Evolutionary conservation across 192 early-diverging fungal genomes (phyloP).

Genomic region (Coemansia aciculifera): DNA sequence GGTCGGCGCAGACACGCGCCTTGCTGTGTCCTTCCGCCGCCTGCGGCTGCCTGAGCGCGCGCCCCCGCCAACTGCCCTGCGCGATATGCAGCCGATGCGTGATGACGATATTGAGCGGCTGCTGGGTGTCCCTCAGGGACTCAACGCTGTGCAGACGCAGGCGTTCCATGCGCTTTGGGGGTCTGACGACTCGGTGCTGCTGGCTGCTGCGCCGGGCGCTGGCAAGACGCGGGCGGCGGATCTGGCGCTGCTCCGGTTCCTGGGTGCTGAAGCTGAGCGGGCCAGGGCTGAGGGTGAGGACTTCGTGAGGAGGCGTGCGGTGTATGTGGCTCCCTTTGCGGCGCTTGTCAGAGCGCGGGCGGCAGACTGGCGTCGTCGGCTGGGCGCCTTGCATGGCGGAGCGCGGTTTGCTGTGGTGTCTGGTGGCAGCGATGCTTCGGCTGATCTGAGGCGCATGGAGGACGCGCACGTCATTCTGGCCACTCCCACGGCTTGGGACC

Average conservation of each 20-base stretch:
- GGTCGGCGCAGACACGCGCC: constrained; percentile 87
- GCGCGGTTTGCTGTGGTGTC: constrained; percentile 80
- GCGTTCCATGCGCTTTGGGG: constrained; percentile 88
- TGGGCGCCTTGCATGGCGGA: constrained; percentile 78
- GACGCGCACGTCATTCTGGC: constrained; percentile 88
- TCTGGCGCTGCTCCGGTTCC: constrained; percentile 89
- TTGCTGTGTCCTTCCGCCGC: constrained; percentile 92
- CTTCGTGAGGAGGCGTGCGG: constrained; percentile 61
- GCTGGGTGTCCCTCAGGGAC: constrained; percentile 25
- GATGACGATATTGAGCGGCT: constrained; percentile 70
- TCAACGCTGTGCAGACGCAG: constrained; percentile 97
- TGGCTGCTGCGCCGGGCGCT: constrained; percentile 90
- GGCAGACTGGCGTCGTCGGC: constrained; percentile 80
- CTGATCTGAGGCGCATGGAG: constrained; percentile 87
- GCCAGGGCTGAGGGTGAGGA: constrained; percentile 31
- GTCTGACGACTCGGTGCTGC: constrained; percentile 84
- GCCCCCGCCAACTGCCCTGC: constrained; percentile 89
- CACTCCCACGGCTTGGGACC: constrained; percentile 94
- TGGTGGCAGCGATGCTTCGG: constrained; percentile 81
- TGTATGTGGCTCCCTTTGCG: constrained; percentile 91
- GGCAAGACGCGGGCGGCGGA: constrained; percentile 97
- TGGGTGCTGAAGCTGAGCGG: constrained; percentile 54
- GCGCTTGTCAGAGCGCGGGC: constrained; percentile 76
- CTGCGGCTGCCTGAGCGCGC: constrained; percentile 91
- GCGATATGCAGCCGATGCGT: constrained; percentile 86